Evolutionary conservation across 768 basidiomycete genomes (phyloP), one percentile per base, ranked within the genome.

Genomic region (Coprinopsis marcescibilis): DNA sequence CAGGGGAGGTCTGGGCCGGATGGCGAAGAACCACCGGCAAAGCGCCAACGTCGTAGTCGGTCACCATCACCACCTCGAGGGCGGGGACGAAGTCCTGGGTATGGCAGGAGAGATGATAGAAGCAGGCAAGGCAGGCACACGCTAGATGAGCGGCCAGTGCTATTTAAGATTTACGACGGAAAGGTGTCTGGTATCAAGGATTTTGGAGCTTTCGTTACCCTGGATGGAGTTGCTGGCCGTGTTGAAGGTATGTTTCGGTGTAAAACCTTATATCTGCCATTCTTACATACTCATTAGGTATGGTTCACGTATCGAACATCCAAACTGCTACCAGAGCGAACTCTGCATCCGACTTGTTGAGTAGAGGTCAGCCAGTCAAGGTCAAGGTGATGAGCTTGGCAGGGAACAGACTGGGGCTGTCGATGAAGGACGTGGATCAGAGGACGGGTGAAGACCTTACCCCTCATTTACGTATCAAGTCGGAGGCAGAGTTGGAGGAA

Each of bases 351-450:
- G 96, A 99, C 62, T 71, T 96, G 34, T 76, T 98, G 43, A 85
- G 79, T 52, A 77, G 92, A 48, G 84, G 85, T 17, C 89, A 97
- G 58, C 58, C 70, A 12, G 90, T 96, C 51, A 97, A 95, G 62
- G 89, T 98, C 60, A 98, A 99, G 64, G 92, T 97, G 52, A 89
- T 96, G 84, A 92, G 89, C 50, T 76, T 91, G 17, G 89, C 92
- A 1, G 90, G 89, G 3, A 79, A 46, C 51, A 80, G 90, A 45
- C 65, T 93, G 44, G 79, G 89, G 6, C 75, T 99, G 19, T 98
- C 95, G 19, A 97, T 99, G 88, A 95, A 95, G 60, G 96, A 99
- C 60, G 96, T 92, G 25, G 96, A 99, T 62, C 96, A 99, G 62
- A 65, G 61, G 13, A 83, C 84, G 0, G 96, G 95, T 4, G 82